phyloP scores from a whole-genome alignment of 2,329 filamentous ascomycete species.

The Epichloe coenophiala region DNA sequence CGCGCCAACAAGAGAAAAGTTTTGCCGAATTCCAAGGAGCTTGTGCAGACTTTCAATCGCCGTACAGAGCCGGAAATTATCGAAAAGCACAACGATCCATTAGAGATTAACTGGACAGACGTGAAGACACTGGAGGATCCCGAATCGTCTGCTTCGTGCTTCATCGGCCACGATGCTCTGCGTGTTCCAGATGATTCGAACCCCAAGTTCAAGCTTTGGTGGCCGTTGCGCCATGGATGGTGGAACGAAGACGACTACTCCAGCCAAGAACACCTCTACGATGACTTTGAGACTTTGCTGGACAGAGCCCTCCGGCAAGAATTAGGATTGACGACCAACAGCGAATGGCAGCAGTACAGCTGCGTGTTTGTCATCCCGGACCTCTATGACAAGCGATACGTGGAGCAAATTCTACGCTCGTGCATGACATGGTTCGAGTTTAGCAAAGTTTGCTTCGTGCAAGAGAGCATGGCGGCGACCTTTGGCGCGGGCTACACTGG shows the following conservation, averaged over 20 bases:
- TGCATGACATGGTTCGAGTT: constrained; percentile 86
- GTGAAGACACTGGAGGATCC: constrained; percentile 53
- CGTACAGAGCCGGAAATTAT: constrained; percentile 75
- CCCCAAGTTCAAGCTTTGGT: constrained; percentile 83
- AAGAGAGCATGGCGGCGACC: constrained; percentile 87
- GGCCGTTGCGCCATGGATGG: constrained; percentile 77
- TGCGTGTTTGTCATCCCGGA: constrained; percentile 97
- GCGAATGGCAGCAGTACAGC: constrained; percentile 79
- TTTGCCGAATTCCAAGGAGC: constrained; percentile 90
- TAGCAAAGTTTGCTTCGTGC: constrained; percentile 79
- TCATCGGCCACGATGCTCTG: constrained; percentile 70
- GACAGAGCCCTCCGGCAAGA: constrained; percentile 81
- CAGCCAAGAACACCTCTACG: constrained; percentile 64
- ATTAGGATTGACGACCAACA: constrained; percentile 61
- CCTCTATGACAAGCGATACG: constrained; percentile 87
- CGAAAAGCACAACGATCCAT: constrained; percentile 83
- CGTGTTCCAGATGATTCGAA: constrained; percentile 80
- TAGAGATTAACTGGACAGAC: constrained; percentile 93
- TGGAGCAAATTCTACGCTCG: constrained; percentile 71
- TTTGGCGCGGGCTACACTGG: constrained; percentile 93
- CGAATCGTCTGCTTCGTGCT: constrained; percentile 45
- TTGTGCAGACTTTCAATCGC: constrained; percentile 89
- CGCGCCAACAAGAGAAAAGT: constrained; percentile 88
- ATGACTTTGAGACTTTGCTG: constrained; percentile 77
- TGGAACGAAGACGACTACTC: constrained; percentile 84